These are phyloP conservation scores for Raffaelea arxii DNA, from an alignment of 2,329 filamentous ascomycete genomes.

Conservation along the genomic window DNA sequence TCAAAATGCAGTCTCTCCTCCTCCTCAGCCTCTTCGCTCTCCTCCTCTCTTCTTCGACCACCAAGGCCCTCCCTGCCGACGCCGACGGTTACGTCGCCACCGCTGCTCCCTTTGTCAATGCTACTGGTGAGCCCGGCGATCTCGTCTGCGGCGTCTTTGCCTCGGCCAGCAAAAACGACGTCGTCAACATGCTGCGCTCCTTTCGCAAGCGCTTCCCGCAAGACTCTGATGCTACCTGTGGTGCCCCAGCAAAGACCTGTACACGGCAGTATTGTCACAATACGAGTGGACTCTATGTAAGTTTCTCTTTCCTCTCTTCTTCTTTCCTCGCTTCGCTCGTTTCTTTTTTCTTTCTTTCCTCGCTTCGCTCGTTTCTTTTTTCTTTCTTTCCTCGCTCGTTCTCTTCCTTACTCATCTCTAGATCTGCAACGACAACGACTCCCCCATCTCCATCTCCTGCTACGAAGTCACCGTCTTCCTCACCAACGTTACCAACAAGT, in stretches of 20 bases:
- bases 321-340: neutral
- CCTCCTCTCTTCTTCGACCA: neutral
- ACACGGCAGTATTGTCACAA: conserved; percentile 4
- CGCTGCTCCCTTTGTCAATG: too few relatives aligned
- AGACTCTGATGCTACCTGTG: neutral
- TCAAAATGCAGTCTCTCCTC: neutral
- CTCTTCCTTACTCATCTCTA: neutral
- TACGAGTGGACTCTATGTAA: conserved; percentile 6
- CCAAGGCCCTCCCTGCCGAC: neutral
- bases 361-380: neutral
- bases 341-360: neutral
- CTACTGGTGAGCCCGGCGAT: neutral
- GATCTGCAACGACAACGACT: too few relatives aligned
- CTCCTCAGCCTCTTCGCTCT: neutral
- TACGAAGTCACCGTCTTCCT: neutral
- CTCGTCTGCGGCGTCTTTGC: conserved; percentile 3
- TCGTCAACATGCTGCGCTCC: conserved; percentile 2
- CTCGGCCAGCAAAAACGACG: conserved; percentile 5
- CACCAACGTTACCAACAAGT: conserved; percentile 1
- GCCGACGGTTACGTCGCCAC: neutral
- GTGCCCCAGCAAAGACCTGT: conserved; percentile 1
- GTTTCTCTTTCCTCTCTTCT: neutral
- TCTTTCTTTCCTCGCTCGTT: neutral
- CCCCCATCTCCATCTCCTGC: conserved; percentile 1
- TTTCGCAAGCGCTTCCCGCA: neutral